These are phyloP conservation scores for Plasmodiophora brassicae DNA, from an alignment of 208 protist species.

Conservation along the genomic window DNA sequence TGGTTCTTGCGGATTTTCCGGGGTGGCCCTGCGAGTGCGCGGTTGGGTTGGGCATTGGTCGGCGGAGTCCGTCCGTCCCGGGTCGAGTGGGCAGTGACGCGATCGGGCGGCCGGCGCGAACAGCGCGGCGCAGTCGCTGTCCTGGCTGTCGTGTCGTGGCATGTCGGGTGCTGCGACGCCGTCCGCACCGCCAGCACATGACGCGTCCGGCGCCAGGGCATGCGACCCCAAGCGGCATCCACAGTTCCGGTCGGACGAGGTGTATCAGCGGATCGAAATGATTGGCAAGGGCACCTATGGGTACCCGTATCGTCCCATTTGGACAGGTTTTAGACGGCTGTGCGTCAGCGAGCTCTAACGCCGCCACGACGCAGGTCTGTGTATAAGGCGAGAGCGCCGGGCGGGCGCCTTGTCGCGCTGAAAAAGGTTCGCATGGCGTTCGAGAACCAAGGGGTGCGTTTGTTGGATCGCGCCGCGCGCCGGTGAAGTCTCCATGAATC, in stretches of 20 bases:
- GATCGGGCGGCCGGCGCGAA: no score
- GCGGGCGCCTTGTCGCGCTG: conserved; percentile 17
- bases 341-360: neutral
- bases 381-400: conserved; percentile 25
- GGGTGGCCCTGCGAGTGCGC: no score
- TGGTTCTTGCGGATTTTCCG: no score
- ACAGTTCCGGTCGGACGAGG: conserved; percentile 25
- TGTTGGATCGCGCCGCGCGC: neutral
- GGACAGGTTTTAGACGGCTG: neutral
- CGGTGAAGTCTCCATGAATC: neutral
- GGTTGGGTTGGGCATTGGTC: no score
- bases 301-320: neutral
- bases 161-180: no score
- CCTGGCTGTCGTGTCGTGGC: no score
- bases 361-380: conserved; percentile 14
- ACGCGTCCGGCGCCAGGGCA: no score
- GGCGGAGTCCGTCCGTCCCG: no score
- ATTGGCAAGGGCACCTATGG: conserved; percentile 39
- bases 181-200: no score
- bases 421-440: conserved; percentile 33
- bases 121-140: no score
- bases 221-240: no score
- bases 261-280: conserved; percentile 23
- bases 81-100: no score
- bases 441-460: conserved; percentile 36